Percentiles rank a stretch among this genome's conserved stretches.
Evolutionary conservation across 495 filamentous ascomycete species (phyloP).

Genomic region (Lepidopterella palustris): DNA sequence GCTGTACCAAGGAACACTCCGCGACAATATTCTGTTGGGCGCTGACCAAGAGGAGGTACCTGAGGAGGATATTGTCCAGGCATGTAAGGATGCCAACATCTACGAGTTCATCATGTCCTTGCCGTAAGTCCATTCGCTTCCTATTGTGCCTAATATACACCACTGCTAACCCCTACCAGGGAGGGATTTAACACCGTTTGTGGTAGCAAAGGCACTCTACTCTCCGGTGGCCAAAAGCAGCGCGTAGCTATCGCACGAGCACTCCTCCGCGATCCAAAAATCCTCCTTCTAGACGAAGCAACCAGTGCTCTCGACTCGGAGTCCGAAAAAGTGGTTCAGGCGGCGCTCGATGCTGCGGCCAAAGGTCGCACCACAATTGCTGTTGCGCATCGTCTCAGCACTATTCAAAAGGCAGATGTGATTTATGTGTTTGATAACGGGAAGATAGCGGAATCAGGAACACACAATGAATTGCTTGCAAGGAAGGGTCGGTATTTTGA

Average conservation of each 20-base stretch:
- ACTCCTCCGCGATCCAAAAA: conserved; percentile 63
- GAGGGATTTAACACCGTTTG: conserved; percentile 38
- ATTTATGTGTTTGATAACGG: conserved; percentile 79
- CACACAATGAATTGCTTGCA: conserved; percentile 58
- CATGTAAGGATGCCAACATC: conserved; percentile 84
- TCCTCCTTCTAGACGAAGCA: conserved; percentile 83
- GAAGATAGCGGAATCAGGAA: conserved; percentile 63
- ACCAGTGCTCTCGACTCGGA: conserved; percentile 84
- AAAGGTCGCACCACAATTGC: conserved; percentile 61
- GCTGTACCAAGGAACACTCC: conserved; percentile 39
- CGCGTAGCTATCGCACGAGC: conserved; percentile 40
- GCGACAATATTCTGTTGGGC: conserved; percentile 55
- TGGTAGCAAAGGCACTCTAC: conserved; percentile 35
- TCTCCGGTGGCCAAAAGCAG: conserved; percentile 40
- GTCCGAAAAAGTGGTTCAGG: conserved; percentile 73
- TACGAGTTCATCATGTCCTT: conserved; percentile 67
- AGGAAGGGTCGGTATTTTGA: conserved; percentile 24
- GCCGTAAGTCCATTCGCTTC: neutral
- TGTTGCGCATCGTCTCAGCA: conserved; percentile 80
- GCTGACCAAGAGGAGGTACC: conserved; percentile 52
- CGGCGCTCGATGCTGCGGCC: conserved; percentile 24
- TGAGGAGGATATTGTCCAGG: conserved; percentile 63
- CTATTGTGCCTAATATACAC: neutral
- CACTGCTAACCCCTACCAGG: conserved; percentile 4
- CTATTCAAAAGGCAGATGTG: conserved; percentile 78